Evolutionary conservation across 2,329 filamentous ascomycete species (phyloP).

Genomic region (Apiospora rasikravindrae): DNA sequence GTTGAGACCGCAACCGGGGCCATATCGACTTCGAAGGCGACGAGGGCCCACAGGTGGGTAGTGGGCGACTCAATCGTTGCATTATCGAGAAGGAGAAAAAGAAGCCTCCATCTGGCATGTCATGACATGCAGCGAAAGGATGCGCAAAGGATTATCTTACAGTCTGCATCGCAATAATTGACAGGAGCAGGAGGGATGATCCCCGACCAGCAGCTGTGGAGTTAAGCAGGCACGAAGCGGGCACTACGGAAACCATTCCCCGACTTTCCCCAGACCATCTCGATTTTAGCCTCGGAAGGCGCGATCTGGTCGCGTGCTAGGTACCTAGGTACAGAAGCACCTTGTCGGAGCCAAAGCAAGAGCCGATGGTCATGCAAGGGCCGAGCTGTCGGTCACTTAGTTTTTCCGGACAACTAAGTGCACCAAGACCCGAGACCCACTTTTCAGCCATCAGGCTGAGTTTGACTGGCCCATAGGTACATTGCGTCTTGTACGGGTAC

Average conservation of each 20-base stretch:
- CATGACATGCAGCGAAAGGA: not conserved
- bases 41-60: not conserved
- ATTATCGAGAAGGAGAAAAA: not conserved
- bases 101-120: not conserved
- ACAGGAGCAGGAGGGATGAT: not conserved
- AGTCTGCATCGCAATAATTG: not conserved
- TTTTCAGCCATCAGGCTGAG: constrained; percentile 10
- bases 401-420: not conserved
- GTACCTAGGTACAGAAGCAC: too few relatives aligned
- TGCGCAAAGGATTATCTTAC: not conserved
- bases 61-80: constrained; percentile 9
- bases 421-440: not conserved
- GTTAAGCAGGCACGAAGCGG: not conserved
- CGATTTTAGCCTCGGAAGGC: not conserved
- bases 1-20: not conserved
- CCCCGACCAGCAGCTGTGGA: not conserved
- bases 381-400: not conserved
- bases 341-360: not conserved
- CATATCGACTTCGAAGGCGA: not conserved
- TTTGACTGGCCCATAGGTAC: not conserved
- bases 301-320: constrained; percentile 16
- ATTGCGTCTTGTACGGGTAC: not conserved
- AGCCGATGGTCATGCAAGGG: not conserved
- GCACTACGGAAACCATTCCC: not conserved
- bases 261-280: not conserved